These are phyloP conservation scores for Claviceps humidiphila DNA, from an alignment of 2,329 filamentous ascomycete species.

Conservation along the genomic window DNA sequence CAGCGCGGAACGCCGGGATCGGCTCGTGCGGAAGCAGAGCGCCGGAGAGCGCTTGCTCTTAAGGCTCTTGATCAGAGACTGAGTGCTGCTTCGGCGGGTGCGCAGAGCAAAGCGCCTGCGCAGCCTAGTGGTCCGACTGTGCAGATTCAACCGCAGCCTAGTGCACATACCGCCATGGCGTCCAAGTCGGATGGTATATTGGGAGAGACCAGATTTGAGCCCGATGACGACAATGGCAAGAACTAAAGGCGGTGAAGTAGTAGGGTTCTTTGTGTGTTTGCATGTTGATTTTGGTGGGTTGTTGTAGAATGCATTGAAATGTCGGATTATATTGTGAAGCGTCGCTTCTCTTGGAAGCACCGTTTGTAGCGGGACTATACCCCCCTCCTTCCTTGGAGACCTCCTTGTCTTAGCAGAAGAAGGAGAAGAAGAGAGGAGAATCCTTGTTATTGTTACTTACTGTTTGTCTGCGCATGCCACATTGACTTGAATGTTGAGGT, in stretches of 20 bases:
- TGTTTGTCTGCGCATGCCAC: too few relatives aligned
- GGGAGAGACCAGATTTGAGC: constrained; percentile 57
- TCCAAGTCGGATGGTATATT: constrained; percentile 42
- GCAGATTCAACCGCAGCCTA: constrained; percentile 42
- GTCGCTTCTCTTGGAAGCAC: not conserved
- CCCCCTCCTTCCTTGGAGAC: not conserved
- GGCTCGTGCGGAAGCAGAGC: constrained; percentile 81
- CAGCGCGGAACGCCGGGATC: constrained; percentile 47
- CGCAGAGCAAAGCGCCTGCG: constrained; percentile 15
- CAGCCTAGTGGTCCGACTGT: constrained; percentile 40
- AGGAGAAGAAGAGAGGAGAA: too few relatives aligned
- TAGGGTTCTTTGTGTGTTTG: not conserved
- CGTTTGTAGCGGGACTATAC: not conserved
- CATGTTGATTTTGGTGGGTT: not conserved
- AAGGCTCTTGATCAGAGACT: constrained; percentile 86
- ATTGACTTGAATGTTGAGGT: too few relatives aligned
- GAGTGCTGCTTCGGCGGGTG: constrained; percentile 59
- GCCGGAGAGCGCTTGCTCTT: constrained; percentile 75
- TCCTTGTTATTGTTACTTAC: too few relatives aligned
- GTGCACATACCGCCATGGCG: constrained; percentile 44
- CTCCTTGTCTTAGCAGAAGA: too few relatives aligned
- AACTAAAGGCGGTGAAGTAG: constrained; percentile 8
- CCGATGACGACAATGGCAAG: constrained; percentile 38
- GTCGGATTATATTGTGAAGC: not conserved
- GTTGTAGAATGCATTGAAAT: not conserved